Evolutionary conservation across 306 rosid species (phyloP), one percentile per base, ranked within the genome.

Genomic region (Corylus avellana): DNA sequence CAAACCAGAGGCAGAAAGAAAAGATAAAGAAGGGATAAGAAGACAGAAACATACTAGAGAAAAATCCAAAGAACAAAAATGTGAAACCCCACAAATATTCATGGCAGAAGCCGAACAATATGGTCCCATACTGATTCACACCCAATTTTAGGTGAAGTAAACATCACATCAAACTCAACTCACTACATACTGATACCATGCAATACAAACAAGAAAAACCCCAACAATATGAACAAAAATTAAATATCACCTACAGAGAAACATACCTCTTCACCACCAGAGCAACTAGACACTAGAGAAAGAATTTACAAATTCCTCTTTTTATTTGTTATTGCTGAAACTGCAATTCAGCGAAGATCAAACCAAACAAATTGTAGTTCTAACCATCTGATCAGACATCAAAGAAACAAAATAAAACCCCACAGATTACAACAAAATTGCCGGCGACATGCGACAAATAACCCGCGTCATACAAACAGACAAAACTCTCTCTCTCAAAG

Each of bases 361-460:
- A 62, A 61, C 17, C 44, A 39, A 42, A 59, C 58, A 35, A 35
- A 73, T 61, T 46, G 44, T 56, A 5, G 77, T 44, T 61, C 44
- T 11, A 77, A 32, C 44, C 11, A 63, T 54, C 75, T 12, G 61
- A 66, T 67, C 47, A 77, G 61, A 76, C 22, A 59, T 50, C 20
- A 50, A 8, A 66, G 47, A 9, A 49, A 70, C 79, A 58, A 18
- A 57, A 66, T 37, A 29, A 83, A 57, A 68, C 29, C 46, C 51
- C 73, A 53, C 29, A 59, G 63, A 83, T 44, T 77, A 42, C 37
- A 86, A 82, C 74, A 76, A 75, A 77, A 77, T 25, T 44, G 85
- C 80, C 81, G 78, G 77, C 81, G 17, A 76, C 59, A 78, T 35
- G 80, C 82, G 92, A 88, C 88, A 81, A 22, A 35, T n/a, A 75